Evolutionary conservation across 345 rosid species (phyloP), one percentile per base, ranked within the genome.

Genomic region (Populus pruinosa): DNA sequence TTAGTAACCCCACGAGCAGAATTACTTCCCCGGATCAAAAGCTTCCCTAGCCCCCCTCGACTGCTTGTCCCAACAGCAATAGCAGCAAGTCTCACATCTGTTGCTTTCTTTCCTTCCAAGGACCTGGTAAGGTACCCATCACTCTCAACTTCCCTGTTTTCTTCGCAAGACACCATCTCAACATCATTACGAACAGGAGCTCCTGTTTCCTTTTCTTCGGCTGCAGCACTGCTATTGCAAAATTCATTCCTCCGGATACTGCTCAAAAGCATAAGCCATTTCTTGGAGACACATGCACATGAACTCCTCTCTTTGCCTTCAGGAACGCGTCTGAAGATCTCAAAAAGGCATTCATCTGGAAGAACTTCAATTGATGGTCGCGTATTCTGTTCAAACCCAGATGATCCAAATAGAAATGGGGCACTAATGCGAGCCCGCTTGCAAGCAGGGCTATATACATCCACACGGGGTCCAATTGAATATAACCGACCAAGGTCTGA

Each of bases 261-360:
- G 79, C 88, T 87, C 77, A 92, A 69, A 13, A 89, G 78, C 79
- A 78, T 80, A 81, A 92, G 90, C 97, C 94, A 92, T 29, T 74
- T 86, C 84, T 88, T 92, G 71, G 94, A 92, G 33, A 90, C 97
- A 69, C 86, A 87, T 78, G 91, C 90, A 71, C 88, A 87, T 4
- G 87, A 43, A 68, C 90, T 85, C 84, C 89, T 86, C 68, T 90
- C 97, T 76, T 80, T 83, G 65, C 87, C 89, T 2, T 84, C 72
- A 16, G 86, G 81, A 8, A 92, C 71, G 53, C 91, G 87, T 61
- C 86, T 88, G 72, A 90, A 86, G 79, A 92, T 89, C 93, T 92
- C 97, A 47, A 87, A 88, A 35, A 92, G 91, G 80, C 97, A 90
- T 79, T 92, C 97, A 67, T 90, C 93, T 0, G 97, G 97, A 80